Base-by-base conservation (phyloP, 2,329 filamentous ascomycete genomes). In the Aspergillus melleus region DNA sequence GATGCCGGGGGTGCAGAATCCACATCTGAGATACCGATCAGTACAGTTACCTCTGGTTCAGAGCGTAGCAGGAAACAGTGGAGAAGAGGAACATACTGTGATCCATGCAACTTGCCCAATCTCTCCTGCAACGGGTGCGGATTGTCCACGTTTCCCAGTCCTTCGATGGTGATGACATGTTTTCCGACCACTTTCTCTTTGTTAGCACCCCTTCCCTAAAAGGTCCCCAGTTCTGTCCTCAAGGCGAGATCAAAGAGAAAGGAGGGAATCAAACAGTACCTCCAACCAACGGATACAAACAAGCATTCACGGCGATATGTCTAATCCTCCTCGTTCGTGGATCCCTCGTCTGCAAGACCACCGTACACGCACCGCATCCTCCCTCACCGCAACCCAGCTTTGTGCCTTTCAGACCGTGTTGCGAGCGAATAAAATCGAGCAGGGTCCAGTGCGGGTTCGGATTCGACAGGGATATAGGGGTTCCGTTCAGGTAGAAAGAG, bases 111-210 rank as follows among this genome's bases (percentile, higher is more conserved):
- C 76, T 88, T 91, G n/a, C 91, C 91, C 68, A 96, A 89, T 39
- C 92, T 84, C 77, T 96, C 91, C 73, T 96, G 92, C 2, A 88
- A 81, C 2, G 92, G 90, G 78, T 96, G 92, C 9, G 92, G 92
- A 42, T 81, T 84, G 72, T 92, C 87, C 20, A 90, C 87, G 69
- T 88, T 91, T 12, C 92, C 92, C 66, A 96, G 93, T 12, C 92
- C 92, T 76, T 96, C 92, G 50, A 96, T 87, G 8, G 92, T 96
- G 74, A 96, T 92, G 69, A 96, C 90, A 82, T 96, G 92, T 73
- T 96, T 96, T 52, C 92, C 92, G 72, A 96, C 91, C 32, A 96
- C 85, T 64, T n/a, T 6, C 19, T 39, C 26, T 24, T 14, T 6
- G 12, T 20, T 47, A 47, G 4, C 44, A n/a, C 16, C 22, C n/a